phyloP scores from a whole-genome alignment of 305 asterid genomes.

The Fraxinus nigra region DNA sequence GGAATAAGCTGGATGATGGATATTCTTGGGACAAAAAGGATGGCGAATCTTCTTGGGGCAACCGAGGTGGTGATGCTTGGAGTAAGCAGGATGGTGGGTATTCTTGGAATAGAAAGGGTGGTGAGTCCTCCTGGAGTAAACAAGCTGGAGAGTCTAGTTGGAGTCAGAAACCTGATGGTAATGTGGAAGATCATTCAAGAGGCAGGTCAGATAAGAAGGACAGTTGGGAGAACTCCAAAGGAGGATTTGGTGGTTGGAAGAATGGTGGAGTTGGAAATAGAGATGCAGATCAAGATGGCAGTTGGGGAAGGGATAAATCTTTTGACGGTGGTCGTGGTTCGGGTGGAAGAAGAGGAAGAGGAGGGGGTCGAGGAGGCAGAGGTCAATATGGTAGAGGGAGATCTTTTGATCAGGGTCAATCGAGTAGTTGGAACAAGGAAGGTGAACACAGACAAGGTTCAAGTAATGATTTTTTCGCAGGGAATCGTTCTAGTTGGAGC shows the following conservation, averaged over 20 bases:
- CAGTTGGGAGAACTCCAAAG: background rate
- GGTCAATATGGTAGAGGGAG: slow-evolving; percentile 54
- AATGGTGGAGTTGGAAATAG: slow-evolving; percentile 24
- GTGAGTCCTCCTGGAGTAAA: slow-evolving; percentile 36
- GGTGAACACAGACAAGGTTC: slow-evolving; percentile 28
- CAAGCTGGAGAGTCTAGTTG: slow-evolving; percentile 27
- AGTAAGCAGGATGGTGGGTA: slow-evolving; percentile 28
- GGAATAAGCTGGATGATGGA: slow-evolving; percentile 15
- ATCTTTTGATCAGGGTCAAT: slow-evolving; percentile 46
- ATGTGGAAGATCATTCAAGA: slow-evolving; percentile 7
- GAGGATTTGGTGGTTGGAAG: slow-evolving; percentile 26
- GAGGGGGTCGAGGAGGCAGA: slow-evolving; percentile 51
- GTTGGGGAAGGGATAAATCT: slow-evolving; percentile 41
- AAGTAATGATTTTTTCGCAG: slow-evolving; percentile 25
- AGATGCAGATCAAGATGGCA: slow-evolving; percentile 35
- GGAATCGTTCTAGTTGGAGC: slow-evolving; percentile 40
- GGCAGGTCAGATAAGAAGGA: background rate
- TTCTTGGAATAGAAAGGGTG: slow-evolving; percentile 32
- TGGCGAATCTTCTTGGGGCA: slow-evolving; percentile 21
- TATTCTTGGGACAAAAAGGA: background rate
- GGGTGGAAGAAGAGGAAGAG: slow-evolving; percentile 54
- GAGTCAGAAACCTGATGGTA: slow-evolving; percentile 25
- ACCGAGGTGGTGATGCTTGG: slow-evolving; percentile 14
- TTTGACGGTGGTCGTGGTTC: slow-evolving; percentile 55
- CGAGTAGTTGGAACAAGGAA: slow-evolving; percentile 38